Percentiles rank a stretch among this genome's conserved stretches.
Evolutionary conservation across 495 filamentous ascomycete species (phyloP).

Genomic region (Penicillium cinerascens): DNA sequence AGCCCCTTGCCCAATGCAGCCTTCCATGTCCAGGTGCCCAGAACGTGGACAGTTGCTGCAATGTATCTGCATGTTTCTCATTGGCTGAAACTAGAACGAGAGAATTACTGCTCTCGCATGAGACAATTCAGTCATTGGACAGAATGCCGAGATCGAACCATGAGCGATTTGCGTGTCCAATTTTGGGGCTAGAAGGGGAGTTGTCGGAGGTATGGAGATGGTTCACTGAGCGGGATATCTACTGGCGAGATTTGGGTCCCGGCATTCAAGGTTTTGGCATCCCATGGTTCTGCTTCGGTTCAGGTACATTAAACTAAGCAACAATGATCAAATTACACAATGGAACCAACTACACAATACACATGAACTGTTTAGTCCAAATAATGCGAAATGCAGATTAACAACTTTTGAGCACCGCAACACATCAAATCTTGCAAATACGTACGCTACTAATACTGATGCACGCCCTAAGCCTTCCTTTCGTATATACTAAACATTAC

Average conservation of each 20-base stretch:
- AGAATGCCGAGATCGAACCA: not conserved
- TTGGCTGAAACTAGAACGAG: not conserved
- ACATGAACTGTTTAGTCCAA: too few relatives aligned
- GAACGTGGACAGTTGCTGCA: constrained; percentile 1
- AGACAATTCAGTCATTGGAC: not conserved
- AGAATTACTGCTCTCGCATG: not conserved
- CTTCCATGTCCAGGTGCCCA: not conserved
- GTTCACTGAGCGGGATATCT: not conserved
- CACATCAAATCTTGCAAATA: too few relatives aligned
- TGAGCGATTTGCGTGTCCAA: not conserved
- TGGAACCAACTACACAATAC: too few relatives aligned
- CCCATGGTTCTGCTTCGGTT: not conserved
- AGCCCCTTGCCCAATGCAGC: not conserved
- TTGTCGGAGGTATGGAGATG: not conserved
- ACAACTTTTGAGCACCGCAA: too few relatives aligned
- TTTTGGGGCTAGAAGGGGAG: not conserved
- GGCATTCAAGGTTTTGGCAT: not conserved
- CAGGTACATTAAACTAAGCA: not conserved
- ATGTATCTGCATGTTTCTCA: not conserved
- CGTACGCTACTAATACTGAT: too few relatives aligned
- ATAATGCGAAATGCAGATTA: too few relatives aligned
- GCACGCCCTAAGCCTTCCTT: not conserved
- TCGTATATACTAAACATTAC: constrained; percentile 1
- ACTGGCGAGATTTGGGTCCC: not conserved
- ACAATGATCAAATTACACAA: not conserved